Percentiles rank a stretch among this genome's conserved stretches.
Conservation (phyloP, 306 rosid species). For the Pachyrhizus erosus region DNA sequence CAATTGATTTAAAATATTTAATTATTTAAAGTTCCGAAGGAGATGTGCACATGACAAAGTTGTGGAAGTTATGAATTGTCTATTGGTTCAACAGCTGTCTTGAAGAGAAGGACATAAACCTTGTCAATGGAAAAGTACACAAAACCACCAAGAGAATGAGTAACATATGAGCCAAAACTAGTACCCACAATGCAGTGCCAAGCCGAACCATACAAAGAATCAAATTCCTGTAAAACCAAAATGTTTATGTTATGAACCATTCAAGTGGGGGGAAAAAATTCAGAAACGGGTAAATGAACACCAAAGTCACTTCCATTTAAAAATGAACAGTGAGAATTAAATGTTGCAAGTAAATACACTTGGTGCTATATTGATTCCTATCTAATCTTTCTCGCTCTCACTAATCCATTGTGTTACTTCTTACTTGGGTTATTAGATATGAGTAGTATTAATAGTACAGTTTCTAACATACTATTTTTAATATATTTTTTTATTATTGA, state of each 20-base stretch:
- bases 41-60: slow-evolving; percentile 25
- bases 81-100: slow-evolving; percentile 89
- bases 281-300: slow-evolving; percentile 7
- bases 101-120: slow-evolving; percentile 94
- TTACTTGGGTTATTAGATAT: neutral
- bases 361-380: neutral
- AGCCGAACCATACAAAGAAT: slow-evolving; percentile 86
- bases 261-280: neutral
- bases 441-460: too few relatives aligned
- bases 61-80: slow-evolving; percentile 52
- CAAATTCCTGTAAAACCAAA: slow-evolving; percentile 75
- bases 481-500: too few relatives aligned
- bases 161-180: slow-evolving; percentile 96
- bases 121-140: slow-evolving; percentile 93
- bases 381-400: neutral
- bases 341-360: neutral
- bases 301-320: neutral
- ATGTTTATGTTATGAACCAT: slow-evolving; percentile 15
- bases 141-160: slow-evolving; percentile 90
- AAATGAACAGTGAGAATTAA: neutral
- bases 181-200: slow-evolving; percentile 99
- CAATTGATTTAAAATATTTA: slow-evolving; percentile 30
- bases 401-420: neutral
- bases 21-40: slow-evolving; percentile 32
- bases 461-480: too few relatives aligned